Conservation (phyloP, 1,284 basidiomycete species). For the Cryptococcus sp. region DNA sequence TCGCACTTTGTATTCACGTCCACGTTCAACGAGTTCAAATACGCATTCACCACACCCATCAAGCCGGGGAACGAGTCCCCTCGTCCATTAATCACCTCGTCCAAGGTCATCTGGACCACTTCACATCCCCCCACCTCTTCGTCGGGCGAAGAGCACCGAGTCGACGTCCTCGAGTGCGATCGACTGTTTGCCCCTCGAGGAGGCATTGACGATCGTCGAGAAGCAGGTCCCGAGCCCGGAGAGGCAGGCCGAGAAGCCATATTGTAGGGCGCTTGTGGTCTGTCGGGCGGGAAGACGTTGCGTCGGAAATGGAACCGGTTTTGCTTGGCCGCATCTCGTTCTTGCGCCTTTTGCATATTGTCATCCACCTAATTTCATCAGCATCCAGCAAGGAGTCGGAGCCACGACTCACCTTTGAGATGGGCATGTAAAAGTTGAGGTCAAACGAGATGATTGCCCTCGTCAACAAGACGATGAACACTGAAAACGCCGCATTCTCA, state of each 20-base stretch:
- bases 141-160: constrained; percentile 53
- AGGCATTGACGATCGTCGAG: constrained; percentile 4
- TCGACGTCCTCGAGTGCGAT: constrained; percentile 6
- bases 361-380: constrained; percentile 72
- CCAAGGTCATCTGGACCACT: constrained; percentile 84
- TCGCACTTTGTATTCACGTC: constrained; percentile 58
- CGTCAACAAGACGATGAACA: constrained; percentile 90
- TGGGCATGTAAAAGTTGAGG: constrained; percentile 93
- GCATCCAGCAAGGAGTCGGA: neutral
- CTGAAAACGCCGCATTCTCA: constrained; percentile 94
- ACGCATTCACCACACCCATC: constrained; percentile 74
- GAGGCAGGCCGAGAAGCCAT: constrained; percentile 35
- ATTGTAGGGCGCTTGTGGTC: constrained; percentile 32
- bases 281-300: constrained; percentile 63
- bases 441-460: constrained; percentile 87
- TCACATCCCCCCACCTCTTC: constrained; percentile 52
- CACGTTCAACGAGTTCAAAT: constrained; percentile 82
- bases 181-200: neutral
- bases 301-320: constrained; percentile 88
- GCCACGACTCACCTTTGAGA: constrained; percentile 68
- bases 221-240: constrained; percentile 9
- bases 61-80: constrained; percentile 76
- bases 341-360: constrained; percentile 90
- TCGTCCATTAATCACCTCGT: constrained; percentile 88
- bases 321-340: constrained; percentile 66